Evolutionary conservation across 129 eudicot genomes (phyloP), one percentile per base, ranked within the genome.

Genomic region (Arctium lappa): DNA sequence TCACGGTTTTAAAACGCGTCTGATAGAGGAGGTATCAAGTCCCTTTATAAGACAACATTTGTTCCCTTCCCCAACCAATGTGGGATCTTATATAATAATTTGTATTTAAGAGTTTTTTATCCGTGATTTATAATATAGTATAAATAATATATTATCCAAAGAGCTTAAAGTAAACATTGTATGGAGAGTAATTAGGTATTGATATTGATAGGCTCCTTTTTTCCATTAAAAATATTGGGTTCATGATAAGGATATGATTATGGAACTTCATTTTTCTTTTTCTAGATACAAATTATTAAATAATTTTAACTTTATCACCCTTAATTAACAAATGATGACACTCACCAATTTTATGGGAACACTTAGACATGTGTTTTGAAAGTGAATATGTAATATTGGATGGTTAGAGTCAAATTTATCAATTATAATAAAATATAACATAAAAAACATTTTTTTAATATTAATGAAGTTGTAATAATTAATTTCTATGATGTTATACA

Each of bases 191-290:
- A 79, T 84, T 84, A 84, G 87, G 88, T 74, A 74, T 76, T 18
- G 88, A 85, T 73, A 69, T 75, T 69, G 84, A 85, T 68, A 81
- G 77, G 77, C 48, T 69, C 32, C 40, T 34, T 80, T 74, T 48
- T 30, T 6, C 72, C 22, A 76, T 68, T 56, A 69, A 46, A 78
- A 46, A 69, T 75, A 75, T 66, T 80, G 73, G 75, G 81, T 66
- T 69, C 77, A 71, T 80, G 87, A 85, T 80, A 50, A 65, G 84
- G 87, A 79, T 48, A 30, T 46, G 73, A 85, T 85, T 75, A 16
- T 56, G 27, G 65, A 56, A 56, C 7, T 15, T 13, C 63, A 56
- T 56, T 22, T 22, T 27, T 15, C 63, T 42, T 42, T 74, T 3
- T 22, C 36, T 16, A 9, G 0, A 76, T 38, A 16, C 2, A 50